Evolutionary conservation across 345 rosid species (phyloP), one percentile per base, ranked within the genome.

Genomic region (Heritiera littoralis): DNA sequence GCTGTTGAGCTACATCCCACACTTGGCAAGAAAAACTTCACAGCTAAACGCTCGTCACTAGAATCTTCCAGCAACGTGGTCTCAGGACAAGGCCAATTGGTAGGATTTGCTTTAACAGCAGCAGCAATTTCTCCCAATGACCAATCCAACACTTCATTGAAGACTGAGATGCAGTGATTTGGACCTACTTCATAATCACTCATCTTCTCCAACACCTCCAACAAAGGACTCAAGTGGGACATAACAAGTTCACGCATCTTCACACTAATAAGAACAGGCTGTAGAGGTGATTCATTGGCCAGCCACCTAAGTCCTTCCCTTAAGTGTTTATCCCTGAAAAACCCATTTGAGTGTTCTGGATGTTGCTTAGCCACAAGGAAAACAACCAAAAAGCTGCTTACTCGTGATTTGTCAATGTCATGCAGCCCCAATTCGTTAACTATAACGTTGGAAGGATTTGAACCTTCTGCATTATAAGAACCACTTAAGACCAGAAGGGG

Each of bases 21-120:
- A 76, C 80, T 83, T 43, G 99, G 99, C 74, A 94, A 85, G 88
- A 80, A 86, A 80, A 81, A 81, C 75, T 86, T 82, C 66, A 80
- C 92, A 71, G 86, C 76, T 63, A 77, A 63, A 77, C 38, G 32
- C 80, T 87, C 97, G 74, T 84, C 82, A 20, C 76, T 73, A 52
- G 74, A 80, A 81, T 84, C 88, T 51, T 75, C 85, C 41, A 94
- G 80, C 80, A 86, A 68, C 75, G 59, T 66, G 66, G 88, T 83
- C 89, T 96, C 99, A 1, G 95, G 93, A 84, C 95, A 91, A 48
- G 99, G 98, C 98, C 98, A 96, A 78, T 78, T 58, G 17, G 79
- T 76, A 63, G 86, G 87, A 81, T 90, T 94, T 78, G 90, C 84
- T 78, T 83, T 80, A 55, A 91, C 92, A 80, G 98, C 97, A 80